phyloP scores from a whole-genome alignment of 805 yeast genomes.

The Cyberlindnera misumaiensis region DNA sequence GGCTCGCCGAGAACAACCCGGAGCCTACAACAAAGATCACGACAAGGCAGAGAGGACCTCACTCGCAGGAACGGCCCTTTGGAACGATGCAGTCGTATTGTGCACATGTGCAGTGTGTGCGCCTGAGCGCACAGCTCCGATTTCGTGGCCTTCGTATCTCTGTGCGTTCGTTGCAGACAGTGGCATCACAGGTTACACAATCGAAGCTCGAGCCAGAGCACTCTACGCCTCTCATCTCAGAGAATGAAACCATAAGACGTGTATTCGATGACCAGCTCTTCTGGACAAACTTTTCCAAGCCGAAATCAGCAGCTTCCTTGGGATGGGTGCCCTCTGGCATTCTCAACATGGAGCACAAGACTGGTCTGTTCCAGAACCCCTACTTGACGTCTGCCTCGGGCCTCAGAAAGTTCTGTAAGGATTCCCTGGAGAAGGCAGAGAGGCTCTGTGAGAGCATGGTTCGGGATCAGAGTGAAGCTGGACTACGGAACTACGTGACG shows the following conservation, averaged over 20 bases:
- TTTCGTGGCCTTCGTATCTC: not conserved
- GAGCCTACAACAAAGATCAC: no score
- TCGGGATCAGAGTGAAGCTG: slow-evolving; percentile 36
- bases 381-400: slow-evolving; percentile 66
- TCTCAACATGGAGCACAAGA: slow-evolving; percentile 18
- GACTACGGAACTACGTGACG: slow-evolving; percentile 43
- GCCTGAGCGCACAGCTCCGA: not conserved
- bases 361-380: slow-evolving; percentile 75
- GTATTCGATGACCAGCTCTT: slow-evolving; percentile 57
- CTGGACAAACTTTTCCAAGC: slow-evolving; percentile 44
- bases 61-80: no score
- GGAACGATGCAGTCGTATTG: not conserved
- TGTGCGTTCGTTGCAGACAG: not conserved
- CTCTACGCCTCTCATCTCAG: slow-evolving; percentile 11
- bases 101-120: not conserved
- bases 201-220: no score
- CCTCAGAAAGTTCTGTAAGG: slow-evolving; percentile 54
- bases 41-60: no score
- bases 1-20: no score
- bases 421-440: slow-evolving; percentile 62
- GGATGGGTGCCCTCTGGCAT: slow-evolving; percentile 5
- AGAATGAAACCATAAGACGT: slow-evolving; percentile 30
- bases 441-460: slow-evolving; percentile 51
- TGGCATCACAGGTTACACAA: not conserved
- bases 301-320: not conserved